Conservation (phyloP, 2,329 filamentous ascomycete species). For the Metarhizium guizhouense region DNA sequence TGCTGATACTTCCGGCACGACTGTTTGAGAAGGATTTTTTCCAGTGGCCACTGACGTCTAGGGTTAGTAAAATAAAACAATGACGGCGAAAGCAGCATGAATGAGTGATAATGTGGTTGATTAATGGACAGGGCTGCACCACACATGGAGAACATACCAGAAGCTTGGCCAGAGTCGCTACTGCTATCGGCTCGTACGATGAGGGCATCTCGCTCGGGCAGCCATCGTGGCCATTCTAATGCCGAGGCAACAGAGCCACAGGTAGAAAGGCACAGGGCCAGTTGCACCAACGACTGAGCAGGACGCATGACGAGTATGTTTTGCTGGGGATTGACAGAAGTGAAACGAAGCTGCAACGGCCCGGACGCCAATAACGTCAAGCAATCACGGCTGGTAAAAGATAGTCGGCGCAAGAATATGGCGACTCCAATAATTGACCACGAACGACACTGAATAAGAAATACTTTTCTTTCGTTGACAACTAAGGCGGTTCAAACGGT, state of each 20-base stretch:
- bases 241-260: constrained; percentile 40
- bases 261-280: constrained; percentile 42
- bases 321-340: background rate
- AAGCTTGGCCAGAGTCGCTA: constrained; percentile 5
- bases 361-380: background rate
- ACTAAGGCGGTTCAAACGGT: background rate
- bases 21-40: background rate
- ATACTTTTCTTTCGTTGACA: background rate
- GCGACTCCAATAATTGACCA: background rate
- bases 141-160: constrained; percentile 5
- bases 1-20: background rate
- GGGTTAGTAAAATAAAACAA: background rate
- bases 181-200: constrained; percentile 39
- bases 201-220: constrained; percentile 43
- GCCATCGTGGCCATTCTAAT: constrained; percentile 48
- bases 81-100: background rate
- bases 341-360: background rate
- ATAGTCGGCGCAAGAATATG: background rate
- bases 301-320: constrained; percentile 32
- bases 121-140: no score
- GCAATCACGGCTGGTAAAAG: background rate
- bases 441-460: background rate
- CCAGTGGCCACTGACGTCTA: background rate
- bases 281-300: constrained; percentile 33
- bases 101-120: background rate